Base-by-base conservation (phyloP, 2,329 filamentous ascomycete species). In the Drechmeria coniospora region DNA sequence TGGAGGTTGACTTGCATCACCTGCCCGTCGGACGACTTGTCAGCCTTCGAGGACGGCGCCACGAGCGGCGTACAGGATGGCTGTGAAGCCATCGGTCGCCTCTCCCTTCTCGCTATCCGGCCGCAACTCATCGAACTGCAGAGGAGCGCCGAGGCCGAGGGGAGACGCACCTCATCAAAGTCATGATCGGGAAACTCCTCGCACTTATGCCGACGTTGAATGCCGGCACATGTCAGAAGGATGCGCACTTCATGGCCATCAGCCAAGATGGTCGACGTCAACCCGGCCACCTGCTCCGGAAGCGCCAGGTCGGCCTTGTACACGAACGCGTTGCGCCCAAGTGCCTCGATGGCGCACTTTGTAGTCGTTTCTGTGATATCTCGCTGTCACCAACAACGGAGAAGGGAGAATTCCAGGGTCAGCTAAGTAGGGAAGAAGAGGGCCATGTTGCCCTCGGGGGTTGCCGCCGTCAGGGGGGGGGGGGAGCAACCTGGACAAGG, bases 1-100 rank as follows among this genome's bases (percentile, higher is more conserved):
- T 68, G 79, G 25, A 92, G 70, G 56, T 94, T 94, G 27, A 92
- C 78, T 59, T 92, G 80, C 23, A 93, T 59, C 17, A 93, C 79
- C 65, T 65, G 25, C 5, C 10, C 8, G 9, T 11, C 4, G 5
- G 5, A 6, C 18, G 7, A 20, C 18, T 10, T 10, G 10, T 10
- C n/a, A n/a, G n/a, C n/a, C n/a, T n/a, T n/a, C n/a, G n/a, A n/a
- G n/a, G n/a, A n/a, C n/a, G n/a, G n/a, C n/a, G n/a, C n/a, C n/a
- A n/a, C n/a, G n/a, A n/a, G n/a, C n/a, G n/a, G n/a, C n/a, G n/a
- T n/a, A n/a, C n/a, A n/a, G n/a, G n/a, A n/a, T n/a, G n/a, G n/a
- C n/a, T n/a, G n/a, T n/a, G n/a, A n/a, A n/a, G n/a, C n/a, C n/a
- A n/a, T n/a, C n/a, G n/a, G n/a, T n/a, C n/a, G n/a, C n/a, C n/a